These are phyloP conservation scores for Hygrocybe coccinea DNA, from an alignment of 768 basidiomycete species.

Conservation along the genomic window DNA sequence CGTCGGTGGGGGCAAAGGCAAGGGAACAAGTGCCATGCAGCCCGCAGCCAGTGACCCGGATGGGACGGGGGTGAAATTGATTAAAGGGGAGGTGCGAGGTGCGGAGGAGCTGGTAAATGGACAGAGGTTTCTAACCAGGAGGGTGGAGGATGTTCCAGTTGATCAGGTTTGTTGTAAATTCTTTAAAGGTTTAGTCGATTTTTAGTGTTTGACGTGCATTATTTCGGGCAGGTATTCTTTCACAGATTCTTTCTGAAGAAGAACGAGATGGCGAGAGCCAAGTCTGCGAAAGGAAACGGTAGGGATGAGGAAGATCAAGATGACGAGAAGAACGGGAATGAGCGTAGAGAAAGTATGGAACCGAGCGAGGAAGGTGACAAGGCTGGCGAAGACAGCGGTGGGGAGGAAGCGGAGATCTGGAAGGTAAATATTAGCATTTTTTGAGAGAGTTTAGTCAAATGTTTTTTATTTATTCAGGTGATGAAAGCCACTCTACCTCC, in stretches of 20 bases:
- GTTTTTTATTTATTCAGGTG: constrained; percentile 44
- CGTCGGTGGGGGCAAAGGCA: constrained; percentile 33
- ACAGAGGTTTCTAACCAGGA: constrained; percentile 65
- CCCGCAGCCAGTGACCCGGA: constrained; percentile 71
- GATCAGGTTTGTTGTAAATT: constrained; percentile 62
- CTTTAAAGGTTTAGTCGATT: not conserved
- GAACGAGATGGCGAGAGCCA: constrained; percentile 49
- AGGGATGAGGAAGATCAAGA: constrained; percentile 35
- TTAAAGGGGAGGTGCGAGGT: constrained; percentile 52
- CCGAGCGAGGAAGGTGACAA: constrained; percentile 31
- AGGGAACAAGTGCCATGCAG: constrained; percentile 93
- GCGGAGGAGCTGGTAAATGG: constrained; percentile 60
- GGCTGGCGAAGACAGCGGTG: constrained; percentile 40
- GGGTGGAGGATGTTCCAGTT: constrained; percentile 68
- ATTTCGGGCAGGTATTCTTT: constrained; percentile 69
- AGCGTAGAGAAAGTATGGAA: constrained; percentile 30
- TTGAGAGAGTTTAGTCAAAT: not conserved
- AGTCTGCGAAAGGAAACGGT: constrained; percentile 36
- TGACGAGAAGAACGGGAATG: constrained; percentile 39
- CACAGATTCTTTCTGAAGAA: constrained; percentile 83
- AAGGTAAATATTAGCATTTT: constrained; percentile 49
- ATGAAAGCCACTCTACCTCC: constrained; percentile 86
- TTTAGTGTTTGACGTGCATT: constrained; percentile 1
- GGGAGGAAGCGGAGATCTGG: constrained; percentile 77
- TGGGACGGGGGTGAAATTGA: constrained; percentile 62